Conservation (phyloP, 78 protist genomes). For the Dictyostelium capitatum region DNA sequence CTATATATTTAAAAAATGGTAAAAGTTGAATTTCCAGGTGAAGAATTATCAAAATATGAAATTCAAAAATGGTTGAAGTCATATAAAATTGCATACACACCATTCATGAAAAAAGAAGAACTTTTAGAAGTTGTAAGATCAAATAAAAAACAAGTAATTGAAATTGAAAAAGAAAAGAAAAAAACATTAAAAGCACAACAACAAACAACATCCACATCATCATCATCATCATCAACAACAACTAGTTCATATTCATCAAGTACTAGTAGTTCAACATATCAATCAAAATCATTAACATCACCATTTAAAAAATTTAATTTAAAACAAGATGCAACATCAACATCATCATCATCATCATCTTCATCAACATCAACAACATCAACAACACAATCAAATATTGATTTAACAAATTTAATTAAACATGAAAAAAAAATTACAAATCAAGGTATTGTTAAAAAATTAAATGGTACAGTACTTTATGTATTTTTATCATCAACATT, state of each 20-base stretch:
- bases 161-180: constrained; percentile 41
- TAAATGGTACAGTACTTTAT: constrained; percentile 32
- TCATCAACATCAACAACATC: neutral
- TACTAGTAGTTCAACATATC: neutral
- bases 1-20: constrained; percentile 16
- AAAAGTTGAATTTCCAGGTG: constrained; percentile 55
- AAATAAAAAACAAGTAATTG: constrained; percentile 41
- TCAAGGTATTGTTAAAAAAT: neutral
- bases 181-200: constrained; percentile 10
- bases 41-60: constrained; percentile 47
- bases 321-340: neutral
- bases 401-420: neutral
- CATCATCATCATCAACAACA: constrained; percentile 27
- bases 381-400: neutral
- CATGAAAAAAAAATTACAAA: constrained; percentile 34
- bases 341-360: neutral
- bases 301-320: constrained; percentile 54
- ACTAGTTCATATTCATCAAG: constrained; percentile 23
- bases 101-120: constrained; percentile 56
- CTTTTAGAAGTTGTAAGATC: constrained; percentile 8
- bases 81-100: constrained; percentile 39
- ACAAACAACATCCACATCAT: neutral
- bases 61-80: constrained; percentile 71
- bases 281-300: constrained; percentile 50
- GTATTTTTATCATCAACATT: constrained; percentile 79